phyloP scores from a whole-genome alignment of 805 yeast genomes.

The Naumovozyma dairenensis region DNA sequence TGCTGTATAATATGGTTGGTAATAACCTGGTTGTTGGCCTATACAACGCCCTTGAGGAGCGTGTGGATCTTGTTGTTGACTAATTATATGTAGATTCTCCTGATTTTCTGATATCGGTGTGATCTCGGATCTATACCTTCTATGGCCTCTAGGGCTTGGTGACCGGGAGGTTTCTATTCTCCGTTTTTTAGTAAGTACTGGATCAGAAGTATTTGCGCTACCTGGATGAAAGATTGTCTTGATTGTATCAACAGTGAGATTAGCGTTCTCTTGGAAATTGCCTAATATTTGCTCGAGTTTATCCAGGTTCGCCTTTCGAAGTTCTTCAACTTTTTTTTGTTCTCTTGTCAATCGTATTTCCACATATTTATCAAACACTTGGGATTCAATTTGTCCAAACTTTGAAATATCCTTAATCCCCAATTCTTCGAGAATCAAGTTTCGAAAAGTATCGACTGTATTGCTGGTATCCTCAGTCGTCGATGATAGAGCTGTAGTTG shows the following conservation, averaged over 20 bases:
- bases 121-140: slow-evolving; percentile 10
- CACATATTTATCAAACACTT: slow-evolving; percentile 10
- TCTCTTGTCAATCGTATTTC: slow-evolving; percentile 13
- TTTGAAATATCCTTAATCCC: slow-evolving; percentile 6
- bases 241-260: slow-evolving; percentile 11
- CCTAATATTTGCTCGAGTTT: slow-evolving; percentile 13
- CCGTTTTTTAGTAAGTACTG: slow-evolving; percentile 8
- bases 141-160: slow-evolving; percentile 12
- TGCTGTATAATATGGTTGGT: too few species aligned
- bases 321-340: slow-evolving; percentile 13
- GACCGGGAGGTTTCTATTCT: slow-evolving; percentile 3
- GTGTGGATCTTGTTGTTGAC: too few species aligned
- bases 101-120: slow-evolving; percentile 6
- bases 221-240: slow-evolving; percentile 9
- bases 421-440: too few species aligned
- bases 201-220: slow-evolving; percentile 2
- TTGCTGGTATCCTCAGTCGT: too few species aligned
- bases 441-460: too few species aligned
- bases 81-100: slow-evolving; percentile 1
- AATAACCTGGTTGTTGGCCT: too few species aligned
- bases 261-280: slow-evolving; percentile 12
- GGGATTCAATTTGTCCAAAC: slow-evolving; percentile 5
- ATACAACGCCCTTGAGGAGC: too few species aligned
- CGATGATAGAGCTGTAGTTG: too few species aligned
- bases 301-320: slow-evolving; percentile 14